Evolutionary conservation across 305 asterid species (phyloP).

Genomic region (Ilex paraguariensis): DNA sequence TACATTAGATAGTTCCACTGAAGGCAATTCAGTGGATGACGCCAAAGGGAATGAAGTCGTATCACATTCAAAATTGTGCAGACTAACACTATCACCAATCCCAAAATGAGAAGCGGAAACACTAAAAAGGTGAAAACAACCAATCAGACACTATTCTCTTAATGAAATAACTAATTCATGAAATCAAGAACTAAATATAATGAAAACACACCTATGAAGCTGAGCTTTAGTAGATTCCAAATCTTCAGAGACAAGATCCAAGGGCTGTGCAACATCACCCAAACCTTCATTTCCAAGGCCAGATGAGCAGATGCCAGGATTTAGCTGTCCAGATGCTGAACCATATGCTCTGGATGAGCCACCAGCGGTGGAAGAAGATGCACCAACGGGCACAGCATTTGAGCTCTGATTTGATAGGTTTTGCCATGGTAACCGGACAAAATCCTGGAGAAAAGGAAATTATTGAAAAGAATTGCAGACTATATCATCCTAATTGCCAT

Average conservation of each 20-base stretch:
- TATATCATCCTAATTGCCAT: too few species aligned
- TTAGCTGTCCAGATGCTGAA: constrained; percentile 56
- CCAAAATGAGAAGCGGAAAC: constrained; percentile 49
- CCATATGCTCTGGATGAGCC: constrained; percentile 52
- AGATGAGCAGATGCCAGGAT: constrained; percentile 48
- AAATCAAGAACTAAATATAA: neutral
- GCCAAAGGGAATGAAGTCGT: constrained; percentile 48
- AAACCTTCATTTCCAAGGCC: constrained; percentile 54
- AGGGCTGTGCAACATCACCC: constrained; percentile 51
- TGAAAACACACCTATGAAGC: constrained; percentile 47
- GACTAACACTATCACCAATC: constrained; percentile 45
- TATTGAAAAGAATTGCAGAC: too few species aligned
- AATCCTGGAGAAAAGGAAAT: constrained; percentile 43
- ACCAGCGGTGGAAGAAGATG: constrained; percentile 46
- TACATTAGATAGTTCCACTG: constrained; percentile 46
- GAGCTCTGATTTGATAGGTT: constrained; percentile 76
- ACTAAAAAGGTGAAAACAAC: constrained; percentile 22
- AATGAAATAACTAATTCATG: neutral
- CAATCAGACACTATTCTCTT: constrained; percentile 3
- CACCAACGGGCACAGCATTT: constrained; percentile 61
- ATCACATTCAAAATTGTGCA: constrained; percentile 52
- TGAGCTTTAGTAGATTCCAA: constrained; percentile 48
- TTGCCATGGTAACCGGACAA: constrained; percentile 94
- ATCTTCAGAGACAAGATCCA: constrained; percentile 64
- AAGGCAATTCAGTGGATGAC: constrained; percentile 53